Evolutionary conservation across 2,329 filamentous ascomycete genomes (phyloP).

Genomic region (Aciculosporium take): DNA sequence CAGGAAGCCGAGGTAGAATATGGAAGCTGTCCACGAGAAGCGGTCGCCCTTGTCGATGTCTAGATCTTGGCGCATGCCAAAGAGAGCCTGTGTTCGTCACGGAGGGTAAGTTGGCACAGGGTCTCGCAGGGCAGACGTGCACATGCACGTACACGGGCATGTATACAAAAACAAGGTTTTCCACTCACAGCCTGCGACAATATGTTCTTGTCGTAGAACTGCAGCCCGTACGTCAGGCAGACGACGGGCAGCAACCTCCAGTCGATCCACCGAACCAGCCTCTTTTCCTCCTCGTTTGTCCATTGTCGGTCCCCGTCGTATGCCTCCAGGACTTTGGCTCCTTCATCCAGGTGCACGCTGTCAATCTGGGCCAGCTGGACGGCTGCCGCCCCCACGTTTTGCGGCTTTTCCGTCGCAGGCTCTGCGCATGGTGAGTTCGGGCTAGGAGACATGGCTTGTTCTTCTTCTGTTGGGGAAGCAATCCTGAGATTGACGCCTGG

Average conservation of each 20-base stretch:
- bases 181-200: slow-evolving; percentile 5
- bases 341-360: not conserved
- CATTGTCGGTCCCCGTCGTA: not conserved
- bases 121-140: not conserved
- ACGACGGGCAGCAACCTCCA: slow-evolving; percentile 21
- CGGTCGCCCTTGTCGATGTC: slow-evolving; percentile 4
- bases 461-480: not conserved
- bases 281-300: not conserved
- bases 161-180: not conserved
- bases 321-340: not conserved
- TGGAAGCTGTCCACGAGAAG: slow-evolving; percentile 10
- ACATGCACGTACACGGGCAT: not conserved
- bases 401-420: not conserved
- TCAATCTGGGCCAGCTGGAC: not conserved
- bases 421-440: not conserved
- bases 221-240: slow-evolving; percentile 7
- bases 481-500: not conserved
- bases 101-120: not conserved
- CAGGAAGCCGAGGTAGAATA: slow-evolving; percentile 35
- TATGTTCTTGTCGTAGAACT: slow-evolving; percentile 9
- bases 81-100: slow-evolving; percentile 1
- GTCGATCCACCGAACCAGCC: not conserved
- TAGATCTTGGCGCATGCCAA: slow-evolving; percentile 5
- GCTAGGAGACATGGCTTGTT: not conserved
- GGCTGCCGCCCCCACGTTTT: not conserved